Conservation (phyloP, 768 basidiomycete genomes). For the Fomitopsis pulvina region DNA sequence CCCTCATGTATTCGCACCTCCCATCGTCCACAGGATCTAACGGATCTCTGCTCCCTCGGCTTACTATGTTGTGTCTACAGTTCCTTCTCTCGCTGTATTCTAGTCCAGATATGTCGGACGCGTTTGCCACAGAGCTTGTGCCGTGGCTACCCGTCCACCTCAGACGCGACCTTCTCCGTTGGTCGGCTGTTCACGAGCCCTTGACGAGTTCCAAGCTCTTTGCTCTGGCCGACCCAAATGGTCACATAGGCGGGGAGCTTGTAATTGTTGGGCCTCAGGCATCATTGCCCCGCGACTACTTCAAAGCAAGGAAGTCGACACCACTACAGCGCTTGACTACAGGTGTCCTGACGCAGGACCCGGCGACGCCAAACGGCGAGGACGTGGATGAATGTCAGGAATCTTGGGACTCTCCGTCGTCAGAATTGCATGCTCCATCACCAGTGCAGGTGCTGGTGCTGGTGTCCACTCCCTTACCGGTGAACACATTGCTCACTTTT, state of each 20-base stretch:
- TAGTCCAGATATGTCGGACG: constrained; percentile 28
- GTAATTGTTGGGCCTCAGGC: constrained; percentile 54
- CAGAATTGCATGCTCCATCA: constrained; percentile 7
- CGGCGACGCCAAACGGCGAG: background rate
- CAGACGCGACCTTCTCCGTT: constrained; percentile 49
- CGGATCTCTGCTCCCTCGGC: constrained; percentile 34
- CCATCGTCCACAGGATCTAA: constrained; percentile 9
- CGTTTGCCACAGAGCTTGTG: constrained; percentile 37
- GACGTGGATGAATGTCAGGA: constrained; percentile 1
- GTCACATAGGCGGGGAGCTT: constrained; percentile 58
- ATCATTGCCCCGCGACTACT: constrained; percentile 36
- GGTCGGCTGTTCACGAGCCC: constrained; percentile 52
- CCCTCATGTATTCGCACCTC: constrained; percentile 38
- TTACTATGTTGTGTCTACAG: constrained; percentile 53
- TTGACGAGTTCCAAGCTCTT: constrained; percentile 43
- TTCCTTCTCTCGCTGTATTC: constrained; percentile 33
- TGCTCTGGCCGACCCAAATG: constrained; percentile 40
- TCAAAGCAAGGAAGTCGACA: constrained; percentile 18
- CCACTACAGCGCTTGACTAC: background rate
- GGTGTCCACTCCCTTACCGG: constrained; percentile 40
- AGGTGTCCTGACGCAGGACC: background rate
- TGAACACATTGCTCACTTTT: constrained; percentile 40
- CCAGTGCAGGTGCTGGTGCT: constrained; percentile 43
- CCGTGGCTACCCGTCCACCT: constrained; percentile 54
- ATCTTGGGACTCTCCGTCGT: constrained; percentile 12